A percentile compares a stretch with the other conserved stretches of the same genome.
phyloP scores from a whole-genome alignment of 2,329 filamentous ascomycete genomes.

The Cladosporium sp. region DNA sequence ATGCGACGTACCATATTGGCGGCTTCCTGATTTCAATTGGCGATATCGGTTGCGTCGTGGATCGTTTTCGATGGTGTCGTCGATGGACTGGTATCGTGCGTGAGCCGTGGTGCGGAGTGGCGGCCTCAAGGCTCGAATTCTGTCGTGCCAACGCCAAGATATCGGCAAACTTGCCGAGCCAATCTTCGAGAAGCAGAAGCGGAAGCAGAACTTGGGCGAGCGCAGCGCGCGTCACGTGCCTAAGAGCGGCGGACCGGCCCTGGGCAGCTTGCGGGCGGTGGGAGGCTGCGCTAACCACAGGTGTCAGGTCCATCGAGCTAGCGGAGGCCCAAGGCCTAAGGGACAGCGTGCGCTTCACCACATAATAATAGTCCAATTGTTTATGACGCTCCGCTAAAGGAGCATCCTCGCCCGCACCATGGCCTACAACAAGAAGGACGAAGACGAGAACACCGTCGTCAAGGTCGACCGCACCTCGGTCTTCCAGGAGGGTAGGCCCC shows the following conservation, averaged over 20 bases:
- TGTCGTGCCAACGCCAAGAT: not conserved
- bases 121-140: not conserved
- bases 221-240: not conserved
- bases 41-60: conserved; percentile 10
- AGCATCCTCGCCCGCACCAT: conserved; percentile 45
- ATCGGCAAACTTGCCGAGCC: not conserved
- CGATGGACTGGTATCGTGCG: conserved; percentile 12
- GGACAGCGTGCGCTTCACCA: conserved; percentile 10
- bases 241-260: too few relatives aligned
- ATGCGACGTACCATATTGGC: conserved; percentile 14
- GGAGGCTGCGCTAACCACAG: not conserved
- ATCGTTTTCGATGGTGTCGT: conserved; percentile 13
- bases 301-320: conserved; percentile 10
- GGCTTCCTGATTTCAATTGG: conserved; percentile 12
- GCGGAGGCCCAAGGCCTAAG: conserved; percentile 5
- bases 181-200: not conserved
- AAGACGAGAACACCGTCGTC: conserved; percentile 92
- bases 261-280: not conserved
- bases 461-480: conserved; percentile 97
- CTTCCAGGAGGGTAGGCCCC: conserved; percentile 85
- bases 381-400: conserved; percentile 13
- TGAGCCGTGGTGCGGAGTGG: conserved; percentile 8
- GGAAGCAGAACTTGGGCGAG: not conserved
- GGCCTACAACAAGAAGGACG: conserved; percentile 99
- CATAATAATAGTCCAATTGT: not conserved